Evolutionary conservation across 345 rosid species (phyloP), one percentile per base, ranked within the genome.

Genomic region (Salix suchowensis): DNA sequence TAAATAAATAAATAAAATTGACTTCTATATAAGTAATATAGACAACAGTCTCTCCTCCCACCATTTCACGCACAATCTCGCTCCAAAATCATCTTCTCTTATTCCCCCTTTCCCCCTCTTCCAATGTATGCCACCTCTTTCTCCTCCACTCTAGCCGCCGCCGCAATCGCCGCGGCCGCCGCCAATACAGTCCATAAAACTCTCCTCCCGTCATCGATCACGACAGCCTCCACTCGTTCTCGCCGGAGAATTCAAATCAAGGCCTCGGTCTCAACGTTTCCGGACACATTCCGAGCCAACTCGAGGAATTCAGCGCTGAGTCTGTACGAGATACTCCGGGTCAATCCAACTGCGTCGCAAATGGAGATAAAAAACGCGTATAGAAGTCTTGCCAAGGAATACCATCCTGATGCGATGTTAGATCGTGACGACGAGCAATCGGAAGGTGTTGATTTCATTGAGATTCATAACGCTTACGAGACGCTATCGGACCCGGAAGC

Each of bases 401-500:
- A 88, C 77, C 94, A 89, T 82, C 92, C 96, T 0, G 92, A 91
- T 34, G 85, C 89, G 15, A 10, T 28, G n/a, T 21, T 36, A 77
- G 23, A 24, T 58, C 64, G 23, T 3, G 88, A 58, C 71, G 82
- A 30, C 11, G 70, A 19, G 7, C 74, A 44, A 8, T 67, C 88
- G 12, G 90, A 87, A 74, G 94, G 91, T 3, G 65, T 82, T 19
- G 89, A 87, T 73, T 93, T 93, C 77, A 88, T 92, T 54, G 85
- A 88, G 88, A 88, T 92, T 70, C 91, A 87, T 9, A 82, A 88
- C 75, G 97, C 97, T 4, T 92, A 92, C 73, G 87, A 86, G 39
- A 92, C 91, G 70, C 77, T 92, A 11, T 88, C 92, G 67, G 96
- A 92, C 87, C 96, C 94, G 60, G 82, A 84, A 5, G 86, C 94